Conservation (phyloP, 2,329 filamentous ascomycete species). For the Botryotinia calthae region DNA sequence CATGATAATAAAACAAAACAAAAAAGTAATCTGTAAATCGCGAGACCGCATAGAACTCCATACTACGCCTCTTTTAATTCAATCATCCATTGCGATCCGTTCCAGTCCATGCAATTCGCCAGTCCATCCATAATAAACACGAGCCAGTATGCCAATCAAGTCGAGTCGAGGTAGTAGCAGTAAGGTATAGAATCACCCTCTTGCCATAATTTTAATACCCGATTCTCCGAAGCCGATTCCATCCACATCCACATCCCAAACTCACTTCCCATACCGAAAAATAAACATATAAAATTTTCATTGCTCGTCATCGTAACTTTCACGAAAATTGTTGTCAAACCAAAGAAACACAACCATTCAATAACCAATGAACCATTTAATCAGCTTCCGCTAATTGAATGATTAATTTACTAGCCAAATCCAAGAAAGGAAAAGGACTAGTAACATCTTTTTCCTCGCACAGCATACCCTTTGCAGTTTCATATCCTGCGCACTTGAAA, state of each 20-base stretch:
- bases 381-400: constrained; percentile 87
- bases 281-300: not conserved
- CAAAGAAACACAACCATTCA: not conserved
- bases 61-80: not conserved
- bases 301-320: constrained; percentile 1
- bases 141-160: not conserved
- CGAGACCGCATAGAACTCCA: not conserved
- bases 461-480: constrained; percentile 69
- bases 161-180: not conserved
- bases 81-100: not conserved
- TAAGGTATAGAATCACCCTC: not conserved
- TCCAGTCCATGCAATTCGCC: not conserved
- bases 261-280: not conserved
- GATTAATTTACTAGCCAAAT: constrained; percentile 87
- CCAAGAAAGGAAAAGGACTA: constrained; percentile 91
- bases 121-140: not conserved
- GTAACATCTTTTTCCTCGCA: constrained; percentile 93
- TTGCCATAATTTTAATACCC: not conserved
- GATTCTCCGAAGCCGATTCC: not conserved
- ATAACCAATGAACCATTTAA: constrained; percentile 32
- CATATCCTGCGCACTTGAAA: constrained; percentile 98
- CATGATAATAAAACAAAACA: not conserved
- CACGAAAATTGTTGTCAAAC: not conserved
- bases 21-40: not conserved
- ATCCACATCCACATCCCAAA: not conserved